These are phyloP conservation scores for Tetracladium setigerum DNA, from an alignment of 495 filamentous ascomycete genomes.

Conservation along the genomic window DNA sequence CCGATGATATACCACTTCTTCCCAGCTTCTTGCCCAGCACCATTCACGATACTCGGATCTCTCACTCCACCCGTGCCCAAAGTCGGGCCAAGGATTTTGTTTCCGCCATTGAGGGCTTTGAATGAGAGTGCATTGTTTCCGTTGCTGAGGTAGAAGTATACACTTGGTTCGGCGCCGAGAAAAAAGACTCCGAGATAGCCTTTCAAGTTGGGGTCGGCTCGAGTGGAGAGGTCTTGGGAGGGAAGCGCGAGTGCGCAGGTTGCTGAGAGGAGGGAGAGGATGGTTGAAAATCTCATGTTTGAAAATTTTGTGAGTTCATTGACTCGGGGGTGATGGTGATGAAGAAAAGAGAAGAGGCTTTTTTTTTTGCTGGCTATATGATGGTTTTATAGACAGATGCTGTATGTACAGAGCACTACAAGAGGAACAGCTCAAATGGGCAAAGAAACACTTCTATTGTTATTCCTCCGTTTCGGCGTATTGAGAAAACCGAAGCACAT, in stretches of 20 bases:
- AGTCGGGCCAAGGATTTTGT: constrained; percentile 40
- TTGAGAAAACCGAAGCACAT: too few species aligned
- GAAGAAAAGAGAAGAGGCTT: too few species aligned
- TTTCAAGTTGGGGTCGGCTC: constrained; percentile 32
- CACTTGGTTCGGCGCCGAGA: constrained; percentile 41
- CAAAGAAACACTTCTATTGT: too few species aligned
- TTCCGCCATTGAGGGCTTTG: constrained; percentile 36
- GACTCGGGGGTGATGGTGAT: too few species aligned
- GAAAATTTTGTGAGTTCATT: too few species aligned
- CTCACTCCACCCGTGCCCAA: constrained; percentile 42
- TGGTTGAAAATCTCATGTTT: too few species aligned
- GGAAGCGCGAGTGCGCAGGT: neutral
- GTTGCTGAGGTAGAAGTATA: constrained; percentile 47
- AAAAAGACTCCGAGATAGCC: constrained; percentile 47
- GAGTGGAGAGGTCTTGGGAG: constrained; percentile 15
- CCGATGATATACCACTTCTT: constrained; percentile 49
- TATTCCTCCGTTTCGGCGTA: too few species aligned
- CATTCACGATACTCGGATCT: constrained; percentile 39
- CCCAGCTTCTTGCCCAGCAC: constrained; percentile 37
- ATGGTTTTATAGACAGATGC: too few species aligned
- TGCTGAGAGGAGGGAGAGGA: neutral
- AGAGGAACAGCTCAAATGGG: too few species aligned
- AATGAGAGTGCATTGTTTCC: constrained; percentile 40
- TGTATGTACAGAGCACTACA: too few species aligned
- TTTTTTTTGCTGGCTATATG: too few species aligned